Evolutionary conservation across 331 rosid genomes (phyloP).

Genomic region (Cydonia oblonga): DNA sequence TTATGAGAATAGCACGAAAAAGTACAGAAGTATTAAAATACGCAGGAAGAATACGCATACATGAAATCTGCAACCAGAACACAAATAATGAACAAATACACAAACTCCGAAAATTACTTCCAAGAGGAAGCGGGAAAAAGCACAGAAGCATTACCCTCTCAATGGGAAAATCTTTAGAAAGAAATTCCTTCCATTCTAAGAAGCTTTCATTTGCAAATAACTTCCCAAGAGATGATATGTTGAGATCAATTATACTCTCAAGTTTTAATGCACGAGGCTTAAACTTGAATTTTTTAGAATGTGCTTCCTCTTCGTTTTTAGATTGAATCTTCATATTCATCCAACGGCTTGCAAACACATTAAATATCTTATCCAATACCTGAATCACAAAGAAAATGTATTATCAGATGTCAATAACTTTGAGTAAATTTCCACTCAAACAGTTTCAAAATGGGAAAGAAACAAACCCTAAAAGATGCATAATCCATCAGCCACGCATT

Average conservation of each 20-base stretch:
- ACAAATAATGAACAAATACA: background rate
- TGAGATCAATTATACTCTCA: conserved; percentile 59
- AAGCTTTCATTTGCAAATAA: conserved; percentile 34
- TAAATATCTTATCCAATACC: conserved; percentile 59
- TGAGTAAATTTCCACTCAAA: background rate
- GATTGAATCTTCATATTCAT: conserved; percentile 39
- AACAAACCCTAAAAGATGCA: conserved; percentile 48
- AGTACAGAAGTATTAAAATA: background rate
- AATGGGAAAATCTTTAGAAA: conserved; percentile 28
- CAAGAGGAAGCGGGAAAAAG: background rate
- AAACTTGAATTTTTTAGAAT: conserved; percentile 60
- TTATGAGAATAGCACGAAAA: background rate
- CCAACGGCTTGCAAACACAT: conserved; percentile 58
- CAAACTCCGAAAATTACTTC: background rate
- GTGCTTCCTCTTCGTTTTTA: conserved; percentile 43
- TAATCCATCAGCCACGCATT: conserved; percentile 46
- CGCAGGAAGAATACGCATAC: background rate
- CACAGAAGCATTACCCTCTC: conserved; percentile 28
- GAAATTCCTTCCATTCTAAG: conserved; percentile 62
- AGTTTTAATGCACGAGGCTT: conserved; percentile 61
- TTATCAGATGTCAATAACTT: conserved; percentile 9
- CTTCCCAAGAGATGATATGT: conserved; percentile 35
- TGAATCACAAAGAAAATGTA: conserved; percentile 19
- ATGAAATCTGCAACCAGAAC: background rate
- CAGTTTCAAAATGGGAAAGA: background rate